Evolutionary conservation across 2,329 filamentous ascomycete genomes (phyloP).

Genomic region (Endocalyx cinctus): DNA sequence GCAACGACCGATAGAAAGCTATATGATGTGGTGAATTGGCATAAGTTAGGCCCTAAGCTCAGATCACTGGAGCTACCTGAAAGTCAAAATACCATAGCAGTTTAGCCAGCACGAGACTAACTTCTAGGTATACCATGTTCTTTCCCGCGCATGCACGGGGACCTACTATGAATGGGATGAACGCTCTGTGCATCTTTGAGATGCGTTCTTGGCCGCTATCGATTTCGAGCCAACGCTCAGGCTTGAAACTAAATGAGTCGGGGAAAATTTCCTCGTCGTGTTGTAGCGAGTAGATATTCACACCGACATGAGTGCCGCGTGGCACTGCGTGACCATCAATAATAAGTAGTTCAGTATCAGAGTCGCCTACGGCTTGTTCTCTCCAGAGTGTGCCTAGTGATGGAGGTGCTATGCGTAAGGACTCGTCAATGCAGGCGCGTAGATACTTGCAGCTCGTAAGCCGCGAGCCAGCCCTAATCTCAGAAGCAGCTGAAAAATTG

Average conservation of each 20-base stretch:
- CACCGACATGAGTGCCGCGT: conserved; percentile 27
- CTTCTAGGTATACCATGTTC: conserved; percentile 18
- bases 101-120: conserved; percentile 17
- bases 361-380: conserved; percentile 18
- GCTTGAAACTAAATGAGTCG: conserved; percentile 21
- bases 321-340: conserved; percentile 26
- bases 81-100: conserved; percentile 14
- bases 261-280: conserved; percentile 27
- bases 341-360: conserved; percentile 3
- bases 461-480: conserved; percentile 23
- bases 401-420: conserved; percentile 38
- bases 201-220: conserved; percentile 14
- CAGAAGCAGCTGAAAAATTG: conserved; percentile 26
- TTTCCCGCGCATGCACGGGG: conserved; percentile 31
- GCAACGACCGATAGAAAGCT: too few species aligned
- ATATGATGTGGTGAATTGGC: too few species aligned
- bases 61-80: background rate
- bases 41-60: too few species aligned
- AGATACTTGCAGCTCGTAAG: conserved; percentile 36
- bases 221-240: conserved; percentile 28
- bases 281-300: conserved; percentile 30
- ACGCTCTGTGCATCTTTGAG: conserved; percentile 22
- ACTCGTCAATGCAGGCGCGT: conserved; percentile 41
- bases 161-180: conserved; percentile 29
- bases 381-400: conserved; percentile 29